Evolutionary conservation across 768 basidiomycete species (phyloP), one percentile per base, ranked within the genome.

Genomic region (Boletus speciosus): DNA sequence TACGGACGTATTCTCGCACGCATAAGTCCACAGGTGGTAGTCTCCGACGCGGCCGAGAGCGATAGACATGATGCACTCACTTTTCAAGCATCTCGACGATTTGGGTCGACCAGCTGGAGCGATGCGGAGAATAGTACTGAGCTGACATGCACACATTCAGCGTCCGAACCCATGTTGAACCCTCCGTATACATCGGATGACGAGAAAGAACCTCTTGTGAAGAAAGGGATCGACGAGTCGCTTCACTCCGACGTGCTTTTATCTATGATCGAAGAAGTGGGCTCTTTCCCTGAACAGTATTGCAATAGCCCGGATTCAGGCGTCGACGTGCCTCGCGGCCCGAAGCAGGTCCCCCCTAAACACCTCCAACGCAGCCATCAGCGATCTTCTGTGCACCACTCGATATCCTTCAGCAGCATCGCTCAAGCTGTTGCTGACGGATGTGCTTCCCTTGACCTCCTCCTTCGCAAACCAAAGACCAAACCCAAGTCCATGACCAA

Each of bases 401-500:
- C 65, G 27, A 52, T 59, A 29, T 61, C 64, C 8, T 43, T 64
- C 15, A 57, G 46, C 27, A 56, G 36, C 38, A 44, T 66, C 16
- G 8, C 59, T 1, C 59, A 53, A 7, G 55, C 59, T 8, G 57
- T 61, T 16, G 46, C 51, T 3, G 62, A 55, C 14, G 52, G 59
- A 35, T 61, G 27, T 47, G 48, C 53, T 21, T 55, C 64, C 15
- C 45, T 61, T 14, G 65, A 66, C 29, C 40, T 46, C 36, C 47
- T 60, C 37, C 51, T 57, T 50, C 61, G 56, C 47, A 65, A 52
- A 45, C 35, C 47, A 16, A 66, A 52, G 44, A 2, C 31, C 5
- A 64, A 51, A 34, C 12, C 5, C 29, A 51, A 37, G 38, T 8
- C 38, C 29, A 35, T 23, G 16, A n/a, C 9, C 35, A 35, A 49